These are phyloP conservation scores for Tothia fuscella DNA, from an alignment of 2,329 filamentous ascomycete species.

Conservation along the genomic window DNA sequence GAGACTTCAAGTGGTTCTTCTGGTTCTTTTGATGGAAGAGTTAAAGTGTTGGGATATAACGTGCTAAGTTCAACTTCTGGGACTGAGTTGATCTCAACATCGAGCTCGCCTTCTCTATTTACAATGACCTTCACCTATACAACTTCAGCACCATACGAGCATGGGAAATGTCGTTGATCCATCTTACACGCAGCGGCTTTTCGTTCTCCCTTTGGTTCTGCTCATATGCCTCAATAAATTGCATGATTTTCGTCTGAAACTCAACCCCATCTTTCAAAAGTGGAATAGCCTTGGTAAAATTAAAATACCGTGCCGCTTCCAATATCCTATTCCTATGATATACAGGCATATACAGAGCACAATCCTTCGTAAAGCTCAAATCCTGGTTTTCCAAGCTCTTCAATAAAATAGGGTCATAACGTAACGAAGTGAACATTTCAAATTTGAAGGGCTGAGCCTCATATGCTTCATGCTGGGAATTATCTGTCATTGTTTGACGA, in stretches of 20 bases:
- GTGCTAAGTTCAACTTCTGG: conserved; percentile 35
- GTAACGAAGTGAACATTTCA: conserved; percentile 27
- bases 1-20: conserved; percentile 19
- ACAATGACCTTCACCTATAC: conserved; percentile 47
- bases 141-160: conserved; percentile 18
- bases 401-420: conserved; percentile 26
- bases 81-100: conserved; percentile 26
- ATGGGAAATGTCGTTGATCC: too few species aligned
- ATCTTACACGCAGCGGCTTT: not conserved
- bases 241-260: not conserved
- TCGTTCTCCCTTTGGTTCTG: not conserved
- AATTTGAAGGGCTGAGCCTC: too few species aligned
- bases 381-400: conserved; percentile 27
- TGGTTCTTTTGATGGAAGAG: conserved; percentile 25
- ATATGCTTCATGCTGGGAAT: too few species aligned
- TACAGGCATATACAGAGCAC: conserved; percentile 66
- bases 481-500: too few species aligned
- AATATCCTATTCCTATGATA: conserved; percentile 70
- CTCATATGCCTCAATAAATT: not conserved
- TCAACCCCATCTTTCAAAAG: not conserved
- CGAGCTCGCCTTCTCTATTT: conserved; percentile 23
- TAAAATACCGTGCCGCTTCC: conserved; percentile 30
- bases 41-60: conserved; percentile 46
- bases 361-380: conserved; percentile 39
- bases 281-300: not conserved